A percentile compares a stretch with the other conserved stretches of the same genome.
phyloP scores from a whole-genome alignment of 768 basidiomycete genomes.

The Paxillus rubicundulus region DNA sequence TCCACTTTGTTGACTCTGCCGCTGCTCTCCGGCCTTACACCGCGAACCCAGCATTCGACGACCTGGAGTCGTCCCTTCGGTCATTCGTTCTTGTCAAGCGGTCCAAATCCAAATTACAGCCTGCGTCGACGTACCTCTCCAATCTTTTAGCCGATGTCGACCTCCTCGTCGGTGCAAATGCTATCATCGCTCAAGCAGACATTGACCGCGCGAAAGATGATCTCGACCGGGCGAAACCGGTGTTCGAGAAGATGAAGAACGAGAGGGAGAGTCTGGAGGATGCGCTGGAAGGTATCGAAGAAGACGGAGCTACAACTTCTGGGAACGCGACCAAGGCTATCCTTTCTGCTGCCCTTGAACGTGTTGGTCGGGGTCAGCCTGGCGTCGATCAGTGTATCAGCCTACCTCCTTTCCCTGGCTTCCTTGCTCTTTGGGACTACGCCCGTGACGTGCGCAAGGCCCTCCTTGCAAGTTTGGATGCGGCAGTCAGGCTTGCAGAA shows the following conservation, averaged over 20 bases:
- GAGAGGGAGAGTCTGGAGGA: constrained; percentile 76
- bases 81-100: constrained; percentile 96
- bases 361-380: constrained; percentile 72
- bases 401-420: constrained; percentile 81
- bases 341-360: constrained; percentile 68
- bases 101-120: constrained; percentile 92
- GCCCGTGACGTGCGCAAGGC: constrained; percentile 73
- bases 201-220: constrained; percentile 68
- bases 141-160: constrained; percentile 91
- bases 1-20: constrained; percentile 97
- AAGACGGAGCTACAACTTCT: constrained; percentile 58
- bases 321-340: constrained; percentile 52
- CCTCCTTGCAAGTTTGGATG: constrained; percentile 79
- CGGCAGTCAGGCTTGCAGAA: constrained; percentile 76
- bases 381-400: constrained; percentile 50
- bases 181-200: constrained; percentile 80
- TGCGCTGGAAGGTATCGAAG: constrained; percentile 75
- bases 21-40: constrained; percentile 64
- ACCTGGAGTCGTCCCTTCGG: constrained; percentile 85
- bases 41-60: constrained; percentile 71
- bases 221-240: constrained; percentile 66
- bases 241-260: constrained; percentile 84
- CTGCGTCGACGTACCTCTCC: constrained; percentile 86
- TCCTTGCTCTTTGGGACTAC: constrained; percentile 83
- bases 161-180: constrained; percentile 81